Evolutionary conservation across 108 stramenopile genomes (phyloP), one percentile per base, ranked within the genome.

Genomic region (Nitzschia inconspicua): DNA sequence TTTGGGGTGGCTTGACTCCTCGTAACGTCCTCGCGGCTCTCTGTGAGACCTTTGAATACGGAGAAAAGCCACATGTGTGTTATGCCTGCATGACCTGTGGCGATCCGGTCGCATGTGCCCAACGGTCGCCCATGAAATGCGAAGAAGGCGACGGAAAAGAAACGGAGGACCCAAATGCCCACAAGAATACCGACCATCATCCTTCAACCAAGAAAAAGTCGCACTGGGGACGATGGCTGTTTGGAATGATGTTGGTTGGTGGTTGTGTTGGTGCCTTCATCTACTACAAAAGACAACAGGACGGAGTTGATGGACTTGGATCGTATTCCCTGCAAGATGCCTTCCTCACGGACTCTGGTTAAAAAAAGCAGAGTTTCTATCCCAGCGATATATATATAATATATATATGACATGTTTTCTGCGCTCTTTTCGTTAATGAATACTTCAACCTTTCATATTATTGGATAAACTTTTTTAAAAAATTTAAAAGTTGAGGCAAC

Each of bases 21-120:
- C 41, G 52, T 41, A 43, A 57, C 16, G 89, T 94, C n/a, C 86
- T 96, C 13, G 75, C 66, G 37, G 80, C 86, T 30, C 83, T 94
- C 46, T 96, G 95, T 61, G 63, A 86, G 0, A 89, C 91, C 26
- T 96, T 76, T 70, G 60, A 57, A 18, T 48, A 64, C 22, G 95
- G 91, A 4, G 82, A 90, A 14, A 55, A 69, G 13, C 95, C 91
- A 10, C 52, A 76, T 16, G 79, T 87, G 20, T 86, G 88, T 78
- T 44, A 61, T n/a, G 43, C 49, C 16, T 70, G 76, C 28, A 44
- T 18, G 22, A 23, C 3, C 4, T 75, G 73, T 55, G 66, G 57
- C n/a, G 62, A 75, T 57, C 66, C 66, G 16, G 73, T 44, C 5
- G 47, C 55, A 9, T 75, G 73, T 58, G 53, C 48, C 16, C 39